Percentiles rank a stretch among this genome's conserved stretches.
phyloP scores from a whole-genome alignment of 345 rosid genomes.

The Draba incana region DNA sequence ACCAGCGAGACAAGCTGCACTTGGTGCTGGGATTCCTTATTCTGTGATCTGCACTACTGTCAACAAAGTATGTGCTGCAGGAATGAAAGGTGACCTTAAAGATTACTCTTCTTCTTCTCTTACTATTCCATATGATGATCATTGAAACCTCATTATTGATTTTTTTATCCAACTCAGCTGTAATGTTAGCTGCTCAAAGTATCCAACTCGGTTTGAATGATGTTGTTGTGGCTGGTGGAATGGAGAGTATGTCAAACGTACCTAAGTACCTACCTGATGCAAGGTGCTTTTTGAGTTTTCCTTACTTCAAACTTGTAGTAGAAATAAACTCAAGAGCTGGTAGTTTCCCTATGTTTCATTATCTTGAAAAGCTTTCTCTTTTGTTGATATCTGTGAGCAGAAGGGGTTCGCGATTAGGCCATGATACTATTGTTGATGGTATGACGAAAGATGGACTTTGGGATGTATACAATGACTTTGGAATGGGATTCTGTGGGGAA shows the following conservation, averaged over 20 bases:
- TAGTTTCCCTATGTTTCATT: constrained; percentile 4
- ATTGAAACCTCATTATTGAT: background rate
- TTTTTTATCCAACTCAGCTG: constrained; percentile 48
- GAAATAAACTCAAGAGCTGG: background rate
- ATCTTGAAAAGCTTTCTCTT: background rate
- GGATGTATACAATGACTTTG: constrained; percentile 95
- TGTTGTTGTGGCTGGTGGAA: constrained; percentile 93
- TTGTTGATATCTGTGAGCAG: constrained; percentile 48
- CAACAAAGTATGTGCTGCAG: constrained; percentile 93
- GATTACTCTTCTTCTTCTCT: background rate
- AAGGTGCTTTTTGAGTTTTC: constrained; percentile 50
- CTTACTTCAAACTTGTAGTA: constrained; percentile 1
- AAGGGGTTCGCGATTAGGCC: constrained; percentile 86
- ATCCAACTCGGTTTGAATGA: constrained; percentile 81
- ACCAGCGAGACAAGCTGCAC: constrained; percentile 97
- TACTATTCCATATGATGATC: constrained; percentile 15
- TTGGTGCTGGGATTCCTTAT: constrained; percentile 90
- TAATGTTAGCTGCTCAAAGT: constrained; percentile 86
- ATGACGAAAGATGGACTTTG: constrained; percentile 96
- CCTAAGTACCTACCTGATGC: constrained; percentile 91
- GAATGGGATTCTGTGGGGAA: constrained; percentile 93
- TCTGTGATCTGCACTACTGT: constrained; percentile 88
- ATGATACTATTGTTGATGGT: constrained; percentile 83
- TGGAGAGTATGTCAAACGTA: constrained; percentile 97
- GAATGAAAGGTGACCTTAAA: constrained; percentile 75